Evolutionary conservation across 192 early-diverging fungal genomes (phyloP), one percentile per base, ranked within the genome.

Genomic region (Powellomyces hirtus): DNA sequence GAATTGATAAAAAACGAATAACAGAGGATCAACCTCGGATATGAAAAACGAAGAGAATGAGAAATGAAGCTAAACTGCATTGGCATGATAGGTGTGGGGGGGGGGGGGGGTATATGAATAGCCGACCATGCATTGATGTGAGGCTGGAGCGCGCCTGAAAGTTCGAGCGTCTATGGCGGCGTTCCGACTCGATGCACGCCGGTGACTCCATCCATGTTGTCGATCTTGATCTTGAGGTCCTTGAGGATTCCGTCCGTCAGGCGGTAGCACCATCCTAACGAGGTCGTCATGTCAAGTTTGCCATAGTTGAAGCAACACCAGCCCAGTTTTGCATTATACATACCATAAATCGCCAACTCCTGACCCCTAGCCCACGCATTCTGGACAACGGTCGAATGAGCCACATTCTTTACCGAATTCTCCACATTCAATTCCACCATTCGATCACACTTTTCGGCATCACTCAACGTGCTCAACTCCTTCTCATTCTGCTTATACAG

Each of bases 321-420:
- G n/a, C n/a, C n/a, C n/a, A n/a, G n/a, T n/a, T n/a, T n/a, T n/a
- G n/a, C n/a, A n/a, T n/a, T n/a, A n/a, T n/a, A 42, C 40, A 42
- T 56, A 56, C 53, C 79, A 57, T 81, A 69, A 26, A 81, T 76
- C 45, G 84, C 80, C 20, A 97, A 65, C 61, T 84, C 68, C 65
- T 84, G 89, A 42, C 89, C 91, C 22, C 79, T 68, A 36, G 72
- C 70, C 93, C 93, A 95, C 0, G 94, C 94, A 58, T 89, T 86
- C 53, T 91, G 90, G 44, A 97, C 88, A 49, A 92, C 88, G 13
- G 86, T 84, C 18, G 90, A 90, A 51, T 88, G 76, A 37, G 80
- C 79, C 6, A 96, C 85, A 58, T 89, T 91, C 44, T 79, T 57
- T 20, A 89, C 91, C 52, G 83, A 84, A 64, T 87, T 75, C 44